A percentile compares a stretch with the other conserved stretches of the same genome.
These are phyloP conservation scores for Musa balbisiana DNA, from an alignment of 202 grass and related monocot species.

Conservation along the genomic window DNA sequence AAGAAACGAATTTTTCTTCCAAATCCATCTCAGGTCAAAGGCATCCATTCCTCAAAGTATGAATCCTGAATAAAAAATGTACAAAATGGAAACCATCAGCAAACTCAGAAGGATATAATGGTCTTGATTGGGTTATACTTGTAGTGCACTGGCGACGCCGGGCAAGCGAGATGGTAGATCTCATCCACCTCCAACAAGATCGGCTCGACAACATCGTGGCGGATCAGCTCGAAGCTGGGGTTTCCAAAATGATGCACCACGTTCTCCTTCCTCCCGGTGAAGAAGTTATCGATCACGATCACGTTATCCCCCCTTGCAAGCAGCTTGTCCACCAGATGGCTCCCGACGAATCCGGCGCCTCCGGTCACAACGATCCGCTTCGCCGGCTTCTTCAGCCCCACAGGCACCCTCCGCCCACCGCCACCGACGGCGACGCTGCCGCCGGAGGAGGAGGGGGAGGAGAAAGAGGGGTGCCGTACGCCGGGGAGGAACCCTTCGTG, in stretches of 20 bases:
- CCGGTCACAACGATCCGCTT: constrained; percentile 77
- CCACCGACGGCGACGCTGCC: background rate
- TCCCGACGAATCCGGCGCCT: constrained; percentile 83
- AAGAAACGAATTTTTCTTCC: background rate
- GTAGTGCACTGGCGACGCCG: constrained; percentile 92
- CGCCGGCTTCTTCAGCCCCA: constrained; percentile 47
- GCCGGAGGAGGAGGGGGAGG: constrained; percentile 2
- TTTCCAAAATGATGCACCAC: constrained; percentile 78
- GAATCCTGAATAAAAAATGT: background rate
- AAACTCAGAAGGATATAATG: constrained; percentile 71
- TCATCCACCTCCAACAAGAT: constrained; percentile 96
- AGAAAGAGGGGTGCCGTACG: background rate
- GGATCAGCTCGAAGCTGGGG: constrained; percentile 88
- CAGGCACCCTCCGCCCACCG: constrained; percentile 45
- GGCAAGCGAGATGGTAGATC: constrained; percentile 99
- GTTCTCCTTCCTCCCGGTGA: constrained; percentile 92
- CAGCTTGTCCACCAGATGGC: constrained; percentile 85
- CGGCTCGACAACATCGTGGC: constrained; percentile 91
- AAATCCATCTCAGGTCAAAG: background rate
- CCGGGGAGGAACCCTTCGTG: background rate
- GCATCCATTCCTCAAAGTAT: background rate
- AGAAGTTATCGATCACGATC: constrained; percentile 97
- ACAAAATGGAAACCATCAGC: background rate
- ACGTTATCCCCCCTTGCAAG: constrained; percentile 75
- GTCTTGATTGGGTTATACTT: constrained; percentile 99